Base-by-base conservation (phyloP, 768 basidiomycete genomes). In the Serendipita sp. region DNA sequence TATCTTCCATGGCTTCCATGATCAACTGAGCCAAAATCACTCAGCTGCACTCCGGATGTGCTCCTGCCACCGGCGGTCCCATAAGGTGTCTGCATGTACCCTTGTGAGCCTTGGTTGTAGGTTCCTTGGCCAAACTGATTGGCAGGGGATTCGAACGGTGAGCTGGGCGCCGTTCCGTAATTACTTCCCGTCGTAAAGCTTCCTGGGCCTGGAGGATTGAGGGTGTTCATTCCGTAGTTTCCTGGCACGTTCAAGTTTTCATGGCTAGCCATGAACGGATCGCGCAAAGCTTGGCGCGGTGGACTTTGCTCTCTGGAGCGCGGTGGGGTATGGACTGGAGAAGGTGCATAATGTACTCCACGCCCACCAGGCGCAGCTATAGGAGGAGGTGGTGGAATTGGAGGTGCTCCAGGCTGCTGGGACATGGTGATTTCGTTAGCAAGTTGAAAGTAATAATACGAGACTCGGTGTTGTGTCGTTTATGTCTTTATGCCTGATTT, bases 21-120 rank as follows among this genome's bases (percentile, higher is more conserved):
- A 65, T 64, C 18, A 58, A 52, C 48, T 15, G 40, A 1, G 31
- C 66, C 34, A 65, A 62, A 34, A 62, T 66, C 48, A 52, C 62
- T 33, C 43, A 43, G 23, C 45, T 60, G 27, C 43, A 44, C n/a
- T 18, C 11, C 29, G 36, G 64, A 40, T 23, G 40, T 5, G 52
- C 23, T 52, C 55, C 50, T 60, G 36, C 18, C 66, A 23, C 15
- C 33, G 13, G 23, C 45, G 18, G 16, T 46, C 15, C n/a, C 55
- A 58, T 15, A 52, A 44, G 52, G 33, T 10, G 33, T 44, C 34
- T 16, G 55, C 18, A 8, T 8, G 55, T 60, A 60, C 8, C 5
- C 4, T 31, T 60, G 55, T 31, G 65, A 62, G 37, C 27, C 63
- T 40, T 63, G 62, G n/a, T 36, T 37, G 18, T 34, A 16, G 27